Conservation (phyloP, 768 basidiomycete genomes). For the Guyanaporus albipodus region DNA sequence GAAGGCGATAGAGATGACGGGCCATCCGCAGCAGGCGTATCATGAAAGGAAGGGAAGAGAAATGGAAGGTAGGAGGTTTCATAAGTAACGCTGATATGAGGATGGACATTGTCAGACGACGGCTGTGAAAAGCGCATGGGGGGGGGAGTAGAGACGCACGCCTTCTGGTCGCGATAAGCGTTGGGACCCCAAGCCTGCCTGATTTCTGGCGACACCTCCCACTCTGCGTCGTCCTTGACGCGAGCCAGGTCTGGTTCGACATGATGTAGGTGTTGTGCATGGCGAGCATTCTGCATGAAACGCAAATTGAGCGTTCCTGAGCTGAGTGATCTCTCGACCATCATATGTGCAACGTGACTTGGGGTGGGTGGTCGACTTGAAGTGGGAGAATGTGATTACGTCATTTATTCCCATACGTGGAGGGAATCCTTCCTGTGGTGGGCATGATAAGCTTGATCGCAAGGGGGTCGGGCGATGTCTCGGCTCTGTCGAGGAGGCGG, state of each 20-base stretch:
- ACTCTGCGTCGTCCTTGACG: constrained; percentile 60
- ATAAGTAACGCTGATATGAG: constrained; percentile 37
- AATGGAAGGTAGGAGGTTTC: constrained; percentile 68
- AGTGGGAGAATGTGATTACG: no score
- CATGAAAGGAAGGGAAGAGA: constrained; percentile 43
- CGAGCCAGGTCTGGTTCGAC: constrained; percentile 50
- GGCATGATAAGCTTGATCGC: no score
- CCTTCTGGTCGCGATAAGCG: constrained; percentile 26
- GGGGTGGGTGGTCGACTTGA: background rate
- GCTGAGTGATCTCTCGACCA: constrained; percentile 51
- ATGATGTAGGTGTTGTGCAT: constrained; percentile 47
- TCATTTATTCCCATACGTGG: constrained; percentile 19
- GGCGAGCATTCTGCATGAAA: constrained; percentile 71
- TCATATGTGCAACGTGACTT: background rate
- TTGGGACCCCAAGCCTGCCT: constrained; percentile 48
- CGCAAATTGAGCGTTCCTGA: constrained; percentile 60
- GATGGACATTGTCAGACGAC: constrained; percentile 20
- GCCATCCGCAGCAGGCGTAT: constrained; percentile 20
- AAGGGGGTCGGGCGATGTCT: no score
- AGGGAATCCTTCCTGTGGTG: constrained; percentile 16
- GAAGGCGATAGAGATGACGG: constrained; percentile 20
- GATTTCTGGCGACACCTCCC: constrained; percentile 54
- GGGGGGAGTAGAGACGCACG: constrained; percentile 23
- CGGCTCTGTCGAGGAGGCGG: no score
- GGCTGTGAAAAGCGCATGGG: constrained; percentile 1